These are phyloP conservation scores for Leucosporidium creatinivorum DNA, from an alignment of 768 basidiomycete species.

Conservation along the genomic window DNA sequence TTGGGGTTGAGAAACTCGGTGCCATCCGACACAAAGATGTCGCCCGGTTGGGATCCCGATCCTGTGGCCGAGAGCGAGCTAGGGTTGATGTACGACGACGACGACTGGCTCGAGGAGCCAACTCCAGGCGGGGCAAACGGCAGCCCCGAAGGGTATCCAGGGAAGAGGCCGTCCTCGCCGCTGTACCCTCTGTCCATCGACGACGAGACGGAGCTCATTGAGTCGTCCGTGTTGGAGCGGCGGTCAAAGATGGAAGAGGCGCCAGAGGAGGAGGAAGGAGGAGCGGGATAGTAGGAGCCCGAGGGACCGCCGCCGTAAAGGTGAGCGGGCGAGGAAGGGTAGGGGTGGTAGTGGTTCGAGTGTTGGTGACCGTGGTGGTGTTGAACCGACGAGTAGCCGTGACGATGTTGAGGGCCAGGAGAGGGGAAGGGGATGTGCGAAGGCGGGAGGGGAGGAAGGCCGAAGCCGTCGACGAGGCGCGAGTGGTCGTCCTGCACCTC, in stretches of 20 bases:
- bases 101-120: no score
- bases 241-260: no score
- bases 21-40: no score
- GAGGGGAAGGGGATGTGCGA: neutral
- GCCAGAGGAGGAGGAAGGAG: neutral
- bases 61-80: no score
- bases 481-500: neutral
- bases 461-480: neutral
- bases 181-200: neutral
- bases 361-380: neutral
- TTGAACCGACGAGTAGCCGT: neutral
- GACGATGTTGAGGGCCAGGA: neutral
- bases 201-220: neutral
- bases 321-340: neutral
- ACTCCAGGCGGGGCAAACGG: no score
- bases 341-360: neutral
- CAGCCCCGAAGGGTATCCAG: no score
- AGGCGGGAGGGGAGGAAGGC: neutral
- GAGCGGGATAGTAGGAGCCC: neutral
- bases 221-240: no score
- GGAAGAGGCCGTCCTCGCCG: neutral
- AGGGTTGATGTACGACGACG: no score
- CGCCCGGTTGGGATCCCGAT: no score
- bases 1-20: no score
- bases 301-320: neutral